Evolutionary conservation across 2,329 filamentous ascomycete species (phyloP), one percentile per base, ranked within the genome.

Genomic region (Tympanopsis confertula): DNA sequence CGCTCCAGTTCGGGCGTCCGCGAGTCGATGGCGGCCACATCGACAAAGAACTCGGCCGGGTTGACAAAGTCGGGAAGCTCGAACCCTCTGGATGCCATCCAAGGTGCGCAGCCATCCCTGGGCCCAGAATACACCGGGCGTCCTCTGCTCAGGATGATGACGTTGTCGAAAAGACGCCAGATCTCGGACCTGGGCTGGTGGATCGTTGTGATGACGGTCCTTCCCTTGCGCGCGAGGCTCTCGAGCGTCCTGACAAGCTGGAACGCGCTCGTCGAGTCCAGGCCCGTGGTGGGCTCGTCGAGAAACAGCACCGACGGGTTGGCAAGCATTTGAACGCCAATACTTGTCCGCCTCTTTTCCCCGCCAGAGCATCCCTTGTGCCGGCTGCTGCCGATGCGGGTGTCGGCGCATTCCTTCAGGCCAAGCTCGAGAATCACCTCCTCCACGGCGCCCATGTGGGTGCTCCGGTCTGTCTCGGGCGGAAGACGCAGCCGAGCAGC

Each of bases 181-280:
- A 88, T 87, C 52, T 87, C 83, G 0, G 81, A 86, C 15, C 83
- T 68, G 15, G 83, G 83, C 44, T 86, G 80, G 51, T 88, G 83
- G 24, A 88, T 83, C 0, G 81, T 86, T 0, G 78, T 78, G 13
- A 87, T 71, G 39, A 87, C 66, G 0, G 81, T 87, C 18, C 82
- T 63, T 0, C 81, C 82, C 50, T 80, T 80, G 24, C 64, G 63
- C 0, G 82, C 78, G 2, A 88, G 62, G 5, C 60, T 64, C 49
- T 86, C 85, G 5, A 87, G 56, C 0, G 81, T 86, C 20, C 75
- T 66, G 1, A 87, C 66, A 0, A 88, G 68, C 45, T 86, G 82
- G 46, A 76, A 85, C 0, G 83, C 83, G 49, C 78, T 86, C 2
- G 81, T 85, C 0, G 82, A 81, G 57, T 88, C 83, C 5, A 88